These are phyloP conservation scores for Penicillium sclerotiorum DNA, from an alignment of 2,329 filamentous ascomycete genomes.

Conservation along the genomic window DNA sequence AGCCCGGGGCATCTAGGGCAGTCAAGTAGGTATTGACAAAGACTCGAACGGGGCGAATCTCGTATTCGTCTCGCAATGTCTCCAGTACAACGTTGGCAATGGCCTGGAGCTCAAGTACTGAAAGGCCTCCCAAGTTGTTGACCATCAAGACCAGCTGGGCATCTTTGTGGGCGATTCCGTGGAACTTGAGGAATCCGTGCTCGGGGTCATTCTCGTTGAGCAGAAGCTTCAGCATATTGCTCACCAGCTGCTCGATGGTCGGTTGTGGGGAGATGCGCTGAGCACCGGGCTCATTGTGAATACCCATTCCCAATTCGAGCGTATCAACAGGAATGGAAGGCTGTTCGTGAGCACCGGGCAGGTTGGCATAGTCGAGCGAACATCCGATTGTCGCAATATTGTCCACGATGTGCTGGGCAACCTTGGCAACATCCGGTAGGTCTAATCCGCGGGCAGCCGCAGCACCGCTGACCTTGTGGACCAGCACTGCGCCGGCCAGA, in stretches of 20 bases:
- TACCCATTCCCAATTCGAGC: conserved; percentile 16
- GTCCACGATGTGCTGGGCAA: conserved; percentile 11
- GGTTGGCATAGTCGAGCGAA: conserved; percentile 10
- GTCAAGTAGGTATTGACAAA: conserved; percentile 17
- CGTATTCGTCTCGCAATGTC: conserved; percentile 6
- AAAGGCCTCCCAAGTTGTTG: conserved; percentile 16
- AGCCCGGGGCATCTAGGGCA: conserved; percentile 14
- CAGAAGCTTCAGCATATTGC: conserved; percentile 7
- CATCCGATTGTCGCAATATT: conserved; percentile 12
- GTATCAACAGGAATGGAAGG: conserved; percentile 7
- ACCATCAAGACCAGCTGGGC: conserved; percentile 11
- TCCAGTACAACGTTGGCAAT: conserved; percentile 7
- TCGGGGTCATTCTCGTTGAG: conserved; percentile 9
- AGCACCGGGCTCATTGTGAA: conserved; percentile 17
- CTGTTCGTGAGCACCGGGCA: conserved; percentile 7
- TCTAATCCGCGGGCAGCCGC: conserved; percentile 5
- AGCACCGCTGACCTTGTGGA: conserved; percentile 11
- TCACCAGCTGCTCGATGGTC: conserved; percentile 12
- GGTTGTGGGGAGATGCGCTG: conserved; percentile 13
- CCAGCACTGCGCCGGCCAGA: conserved; percentile 5
- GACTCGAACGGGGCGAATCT: conserved; percentile 11
- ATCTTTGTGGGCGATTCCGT: conserved; percentile 2
- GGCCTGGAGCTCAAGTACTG: conserved; percentile 14
- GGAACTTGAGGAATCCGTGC: conserved; percentile 14
- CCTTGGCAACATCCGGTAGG: conserved; percentile 3